A percentile compares a stretch with the other conserved stretches of the same genome.
Conservation (phyloP, 2,329 filamentous ascomycete species). For the Clarireedia hainanense region DNA sequence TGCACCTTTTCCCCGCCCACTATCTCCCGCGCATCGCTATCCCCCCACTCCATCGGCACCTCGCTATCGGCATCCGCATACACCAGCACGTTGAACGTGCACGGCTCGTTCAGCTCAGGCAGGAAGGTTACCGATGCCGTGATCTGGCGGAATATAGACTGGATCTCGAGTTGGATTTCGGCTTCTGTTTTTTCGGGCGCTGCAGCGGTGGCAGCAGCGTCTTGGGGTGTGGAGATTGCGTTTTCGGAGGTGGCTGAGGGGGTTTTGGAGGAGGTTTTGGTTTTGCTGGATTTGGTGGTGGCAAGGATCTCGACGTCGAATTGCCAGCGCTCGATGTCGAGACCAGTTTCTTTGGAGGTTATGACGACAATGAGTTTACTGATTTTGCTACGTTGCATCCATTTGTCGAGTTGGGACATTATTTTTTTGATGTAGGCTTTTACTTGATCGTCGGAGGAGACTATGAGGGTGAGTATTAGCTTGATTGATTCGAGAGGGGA, state of each 20-base stretch:
- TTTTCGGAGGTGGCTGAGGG: slow-evolving; percentile 35
- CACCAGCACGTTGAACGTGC: slow-evolving; percentile 97
- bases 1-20: slow-evolving; percentile 88
- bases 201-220: slow-evolving; percentile 18
- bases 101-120: slow-evolving; percentile 86
- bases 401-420: slow-evolving; percentile 94
- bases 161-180: slow-evolving; percentile 93
- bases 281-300: slow-evolving; percentile 36
- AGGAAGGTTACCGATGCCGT: slow-evolving; percentile 96
- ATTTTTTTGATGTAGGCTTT: slow-evolving; percentile 99
- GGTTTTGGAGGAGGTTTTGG: slow-evolving; percentile 30
- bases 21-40: slow-evolving; percentile 97
- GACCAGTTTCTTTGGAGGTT: slow-evolving; percentile 92
- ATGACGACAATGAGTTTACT: slow-evolving; percentile 95
- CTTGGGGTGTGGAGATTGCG: slow-evolving; percentile 17
- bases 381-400: slow-evolving; percentile 97
- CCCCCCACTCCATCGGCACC: slow-evolving; percentile 96
- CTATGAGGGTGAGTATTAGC: slow-evolving; percentile 34
- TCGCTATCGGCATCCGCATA: slow-evolving; percentile 96
- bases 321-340: slow-evolving; percentile 95
- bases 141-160: slow-evolving; percentile 94
- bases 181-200: slow-evolving; percentile 72
- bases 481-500: background rate
- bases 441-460: slow-evolving; percentile 94
- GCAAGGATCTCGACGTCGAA: slow-evolving; percentile 61